Base-by-base conservation (phyloP, 1,284 basidiomycete species). In the Rhizoctonia solani region DNA sequence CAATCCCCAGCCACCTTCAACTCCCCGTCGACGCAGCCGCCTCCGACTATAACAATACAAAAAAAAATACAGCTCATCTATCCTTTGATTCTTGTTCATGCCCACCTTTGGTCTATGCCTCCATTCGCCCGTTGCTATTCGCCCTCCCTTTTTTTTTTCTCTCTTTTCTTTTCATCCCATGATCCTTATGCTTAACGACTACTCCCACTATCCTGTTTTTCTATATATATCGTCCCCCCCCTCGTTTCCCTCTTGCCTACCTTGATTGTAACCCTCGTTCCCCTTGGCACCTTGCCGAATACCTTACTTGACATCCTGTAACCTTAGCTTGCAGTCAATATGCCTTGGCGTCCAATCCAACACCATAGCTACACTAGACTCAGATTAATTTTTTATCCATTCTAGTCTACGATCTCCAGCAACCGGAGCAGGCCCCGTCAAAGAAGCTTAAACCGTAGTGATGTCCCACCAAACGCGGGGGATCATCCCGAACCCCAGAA, bases 271-370 rank as follows among this genome's bases (percentile, higher is more conserved):
- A 37, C 47, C 34, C 34, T 46, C 47, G 8, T 39, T 3, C 29
- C 21, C n/a, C n/a, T n/a, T n/a, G n/a, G n/a, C 30, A 41, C 54
- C 23, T 25, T 5, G 23, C 6, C 34, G 11, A 55, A 14, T 25
- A 34, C 34, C 44, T 49, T 61, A 49, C 32, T 8, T 44, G 19
- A 27, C 19, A 30, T 47, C 34, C 58, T 61, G 58, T 65, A 65
- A 53, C 59, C 49, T 49, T 65, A 65, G 59, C 49, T 65, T 65
- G 39, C 59, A 65, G 49, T 65, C 59, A 65, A 65, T 65, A 52
- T n/a, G n/a, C n/a, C n/a, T n/a, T n/a, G n/a, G n/a, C n/a, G n/a
- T n/a, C n/a, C n/a, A n/a, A n/a, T n/a, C n/a, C n/a, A n/a, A n/a
- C n/a, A n/a, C n/a, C n/a, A n/a, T n/a, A n/a, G n/a, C n/a, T n/a